Conservation (phyloP, 176 grass and related monocot species). For the Tuctoria greenei region DNA sequence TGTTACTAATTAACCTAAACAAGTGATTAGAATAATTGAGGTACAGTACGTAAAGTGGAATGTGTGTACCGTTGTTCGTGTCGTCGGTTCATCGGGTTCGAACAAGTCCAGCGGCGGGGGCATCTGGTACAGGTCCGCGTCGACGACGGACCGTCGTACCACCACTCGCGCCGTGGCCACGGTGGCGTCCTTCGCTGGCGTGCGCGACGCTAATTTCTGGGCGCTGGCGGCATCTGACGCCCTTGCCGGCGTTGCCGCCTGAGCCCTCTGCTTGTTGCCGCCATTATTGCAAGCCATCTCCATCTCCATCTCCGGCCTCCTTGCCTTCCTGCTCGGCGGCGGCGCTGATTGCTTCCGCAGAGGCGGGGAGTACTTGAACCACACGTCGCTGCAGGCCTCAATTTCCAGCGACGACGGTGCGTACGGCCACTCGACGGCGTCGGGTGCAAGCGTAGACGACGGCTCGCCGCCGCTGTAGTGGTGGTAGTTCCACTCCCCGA, state of each 20-base stretch:
- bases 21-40: background rate
- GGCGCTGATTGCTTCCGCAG: background rate
- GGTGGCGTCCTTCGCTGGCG: background rate
- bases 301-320: background rate
- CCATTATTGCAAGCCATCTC: too few relatives aligned
- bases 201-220: background rate
- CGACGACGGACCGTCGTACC: conserved; percentile 15
- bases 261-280: background rate
- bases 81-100: background rate
- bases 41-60: background rate
- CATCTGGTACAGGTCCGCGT: conserved; percentile 40
- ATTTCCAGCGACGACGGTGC: background rate
- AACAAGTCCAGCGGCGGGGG: conserved; percentile 33
- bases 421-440: background rate
- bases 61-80: background rate
- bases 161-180: background rate
- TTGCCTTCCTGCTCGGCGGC: background rate
- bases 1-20: background rate
- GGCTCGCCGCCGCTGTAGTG: conserved; percentile 10
- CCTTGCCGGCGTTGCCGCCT: background rate
- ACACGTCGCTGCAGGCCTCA: conserved; percentile 43
- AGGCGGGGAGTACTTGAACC: conserved; percentile 46
- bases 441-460: background rate
- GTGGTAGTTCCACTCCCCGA: conserved; percentile 55
- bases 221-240: background rate